phyloP scores from a whole-genome alignment of 305 asterid species.

The Striga hermonthica region DNA sequence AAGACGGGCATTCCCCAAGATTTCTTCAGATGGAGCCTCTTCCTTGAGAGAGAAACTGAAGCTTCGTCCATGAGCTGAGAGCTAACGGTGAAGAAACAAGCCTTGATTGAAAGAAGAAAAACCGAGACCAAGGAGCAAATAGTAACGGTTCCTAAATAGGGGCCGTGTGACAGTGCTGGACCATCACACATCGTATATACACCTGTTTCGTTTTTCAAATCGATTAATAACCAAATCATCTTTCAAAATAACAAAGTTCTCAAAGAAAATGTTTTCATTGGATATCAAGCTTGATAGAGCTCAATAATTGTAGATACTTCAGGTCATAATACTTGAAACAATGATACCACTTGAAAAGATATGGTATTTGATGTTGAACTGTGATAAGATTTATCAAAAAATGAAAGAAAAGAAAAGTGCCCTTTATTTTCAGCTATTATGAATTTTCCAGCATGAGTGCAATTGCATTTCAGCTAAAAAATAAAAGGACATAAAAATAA shows the following conservation, averaged over 20 bases:
- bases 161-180: slow-evolving; percentile 62
- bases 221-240: slow-evolving; percentile 27
- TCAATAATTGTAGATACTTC: slow-evolving; percentile 13
- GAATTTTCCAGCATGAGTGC: background rate
- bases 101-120: slow-evolving; percentile 57
- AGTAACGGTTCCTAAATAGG: slow-evolving; percentile 64
- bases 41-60: slow-evolving; percentile 51
- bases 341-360: background rate
- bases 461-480: slow-evolving; percentile 7
- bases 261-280: background rate
- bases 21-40: slow-evolving; percentile 67
- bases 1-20: slow-evolving; percentile 85
- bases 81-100: slow-evolving; percentile 57
- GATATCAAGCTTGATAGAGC: slow-evolving; percentile 19
- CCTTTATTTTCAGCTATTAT: background rate
- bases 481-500: background rate
- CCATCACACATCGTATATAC: slow-evolving; percentile 62
- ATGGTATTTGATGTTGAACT: background rate
- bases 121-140: slow-evolving; percentile 53
- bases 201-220: slow-evolving; percentile 45
- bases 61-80: slow-evolving; percentile 64
- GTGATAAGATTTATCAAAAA: background rate
- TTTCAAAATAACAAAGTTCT: slow-evolving; percentile 8
- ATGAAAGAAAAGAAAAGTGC: too few species aligned
- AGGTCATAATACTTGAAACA: background rate